Percentiles rank a stretch among this genome's conserved stretches.
Evolutionary conservation across 192 early-diverging fungal genomes (phyloP).

Genomic region (Backusella psychrophila): DNA sequence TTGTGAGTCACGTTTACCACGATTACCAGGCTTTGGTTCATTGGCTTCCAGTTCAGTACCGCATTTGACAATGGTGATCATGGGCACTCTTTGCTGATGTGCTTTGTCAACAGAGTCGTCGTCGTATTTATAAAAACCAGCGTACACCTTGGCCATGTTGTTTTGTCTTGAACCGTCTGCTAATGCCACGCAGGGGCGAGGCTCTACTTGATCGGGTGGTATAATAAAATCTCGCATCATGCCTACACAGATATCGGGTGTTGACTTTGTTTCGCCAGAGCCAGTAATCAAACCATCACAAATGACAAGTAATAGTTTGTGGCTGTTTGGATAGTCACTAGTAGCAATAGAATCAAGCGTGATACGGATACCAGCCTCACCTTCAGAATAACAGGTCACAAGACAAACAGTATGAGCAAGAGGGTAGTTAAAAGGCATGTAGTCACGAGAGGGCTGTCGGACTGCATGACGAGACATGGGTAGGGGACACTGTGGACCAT

Average conservation of each 20-base stretch:
- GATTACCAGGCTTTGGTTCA: slow-evolving; percentile 78
- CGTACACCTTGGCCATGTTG: slow-evolving; percentile 92
- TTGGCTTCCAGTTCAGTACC: slow-evolving; percentile 60
- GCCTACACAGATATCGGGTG: slow-evolving; percentile 74
- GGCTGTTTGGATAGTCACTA: slow-evolving; percentile 80
- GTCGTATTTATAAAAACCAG: slow-evolving; percentile 86
- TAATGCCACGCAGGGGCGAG: slow-evolving; percentile 80
- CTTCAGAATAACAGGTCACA: slow-evolving; percentile 93
- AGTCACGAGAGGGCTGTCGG: slow-evolving; percentile 38
- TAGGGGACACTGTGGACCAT: slow-evolving; percentile 21
- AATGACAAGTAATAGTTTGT: slow-evolving; percentile 84
- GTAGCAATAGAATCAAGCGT: slow-evolving; percentile 85
- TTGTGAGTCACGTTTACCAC: slow-evolving; percentile 98
- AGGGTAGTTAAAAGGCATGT: slow-evolving; percentile 51
- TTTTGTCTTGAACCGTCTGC: slow-evolving; percentile 87
- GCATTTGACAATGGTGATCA: slow-evolving; percentile 58
- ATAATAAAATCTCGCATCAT: slow-evolving; percentile 69
- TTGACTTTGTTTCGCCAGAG: slow-evolving; percentile 65
- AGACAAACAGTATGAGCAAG: slow-evolving; percentile 67
- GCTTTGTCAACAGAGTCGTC: slow-evolving; percentile 64
- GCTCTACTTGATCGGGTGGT: slow-evolving; percentile 51
- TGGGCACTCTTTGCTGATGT: slow-evolving; percentile 67
- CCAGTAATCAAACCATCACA: slow-evolving; percentile 92
- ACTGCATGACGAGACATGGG: slow-evolving; percentile 38
- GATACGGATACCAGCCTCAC: slow-evolving; percentile 69